Base-by-base conservation (phyloP, 2,329 filamentous ascomycete genomes). In the Lachnellula arida region DNA sequence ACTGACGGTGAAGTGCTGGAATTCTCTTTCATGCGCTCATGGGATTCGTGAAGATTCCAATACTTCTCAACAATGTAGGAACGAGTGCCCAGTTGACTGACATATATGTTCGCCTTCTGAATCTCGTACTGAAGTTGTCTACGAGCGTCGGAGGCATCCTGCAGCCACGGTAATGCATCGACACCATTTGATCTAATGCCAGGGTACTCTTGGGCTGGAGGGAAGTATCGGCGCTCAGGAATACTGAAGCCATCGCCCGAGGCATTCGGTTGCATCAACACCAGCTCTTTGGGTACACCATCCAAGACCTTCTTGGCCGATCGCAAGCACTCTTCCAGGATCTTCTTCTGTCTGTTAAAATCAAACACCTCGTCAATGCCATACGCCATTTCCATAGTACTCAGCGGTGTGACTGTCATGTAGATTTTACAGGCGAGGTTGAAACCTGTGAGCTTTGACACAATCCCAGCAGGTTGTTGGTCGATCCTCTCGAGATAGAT, bases 31-130 rank as follows among this genome's bases (percentile, higher is more conserved):
- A 79, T 74, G 17, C 74, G 69, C 43, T 81, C 73, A 64, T 86
- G 82, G 1, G 85, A 81, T 52, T 91, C 88, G 39, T 85, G 83
- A 1, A 94, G 77, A 63, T 85, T 85, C 71, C 90, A 90, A 73
- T 93, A 96, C 61, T 91, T 87, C 70, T 96, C 90, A 0, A 95
- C 89, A 55, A 93, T 84, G 69, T 91, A 92, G 0, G 89, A 93
- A 23, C 91, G 81, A 0, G 90, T 95, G 2, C 86, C 85, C 9
- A 96, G 76, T 65, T 91, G 87, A 5, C 87, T 93, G 2, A 86
- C 84, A 67, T 93, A 91, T 40, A 96, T 89, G 70, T 96, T 96
- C 6, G 90, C 89, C 69, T 95, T 96, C 70, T 96, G 91, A 32
- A 96, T 94, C 72, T 96, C 91, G 62, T 86, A 91, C 68, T 94